Evolutionary conservation across 2,329 filamentous ascomycete species (phyloP).

Genomic region (Epicoccum nigrum): DNA sequence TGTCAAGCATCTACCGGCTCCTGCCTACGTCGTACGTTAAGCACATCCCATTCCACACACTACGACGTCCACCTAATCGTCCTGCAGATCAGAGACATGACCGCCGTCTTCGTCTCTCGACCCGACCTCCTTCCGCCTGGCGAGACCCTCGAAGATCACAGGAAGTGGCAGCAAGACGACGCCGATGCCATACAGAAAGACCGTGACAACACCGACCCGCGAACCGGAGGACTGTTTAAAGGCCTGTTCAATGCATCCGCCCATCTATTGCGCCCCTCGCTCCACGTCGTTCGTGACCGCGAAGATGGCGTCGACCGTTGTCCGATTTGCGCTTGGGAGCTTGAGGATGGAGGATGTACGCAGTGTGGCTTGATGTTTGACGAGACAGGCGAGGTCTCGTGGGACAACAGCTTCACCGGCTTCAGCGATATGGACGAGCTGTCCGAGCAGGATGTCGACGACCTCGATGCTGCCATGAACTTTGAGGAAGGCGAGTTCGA

Average conservation of each 20-base stretch:
- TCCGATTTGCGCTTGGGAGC: slow-evolving; percentile 66
- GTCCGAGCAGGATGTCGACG: slow-evolving; percentile 48
- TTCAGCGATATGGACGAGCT: slow-evolving; percentile 55
- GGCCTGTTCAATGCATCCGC: slow-evolving; percentile 58
- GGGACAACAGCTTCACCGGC: slow-evolving; percentile 48
- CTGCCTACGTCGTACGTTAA: slow-evolving; percentile 65
- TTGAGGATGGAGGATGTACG: slow-evolving; percentile 65
- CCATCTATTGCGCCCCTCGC: slow-evolving; percentile 30
- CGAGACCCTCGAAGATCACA: slow-evolving; percentile 68
- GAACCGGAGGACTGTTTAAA: slow-evolving; percentile 66
- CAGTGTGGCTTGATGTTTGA: slow-evolving; percentile 61
- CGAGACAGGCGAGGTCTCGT: slow-evolving; percentile 51
- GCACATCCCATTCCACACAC: background rate
- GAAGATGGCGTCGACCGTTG: slow-evolving; percentile 68
- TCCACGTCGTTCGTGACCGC: slow-evolving; percentile 58
- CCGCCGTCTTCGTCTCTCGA: slow-evolving; percentile 65
- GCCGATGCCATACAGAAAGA: slow-evolving; percentile 65
- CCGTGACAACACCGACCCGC: slow-evolving; percentile 58
- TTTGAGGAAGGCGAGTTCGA: slow-evolving; percentile 48
- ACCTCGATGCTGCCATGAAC: slow-evolving; percentile 49
- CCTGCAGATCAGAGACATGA: slow-evolving; percentile 67
- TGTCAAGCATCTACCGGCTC: slow-evolving; percentile 65
- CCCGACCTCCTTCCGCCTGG: slow-evolving; percentile 66
- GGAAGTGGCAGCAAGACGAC: slow-evolving; percentile 63
- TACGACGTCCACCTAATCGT: background rate